These are phyloP conservation scores for Hirschfeldia incana DNA, from an alignment of 345 rosid species.

Conservation along the genomic window DNA sequence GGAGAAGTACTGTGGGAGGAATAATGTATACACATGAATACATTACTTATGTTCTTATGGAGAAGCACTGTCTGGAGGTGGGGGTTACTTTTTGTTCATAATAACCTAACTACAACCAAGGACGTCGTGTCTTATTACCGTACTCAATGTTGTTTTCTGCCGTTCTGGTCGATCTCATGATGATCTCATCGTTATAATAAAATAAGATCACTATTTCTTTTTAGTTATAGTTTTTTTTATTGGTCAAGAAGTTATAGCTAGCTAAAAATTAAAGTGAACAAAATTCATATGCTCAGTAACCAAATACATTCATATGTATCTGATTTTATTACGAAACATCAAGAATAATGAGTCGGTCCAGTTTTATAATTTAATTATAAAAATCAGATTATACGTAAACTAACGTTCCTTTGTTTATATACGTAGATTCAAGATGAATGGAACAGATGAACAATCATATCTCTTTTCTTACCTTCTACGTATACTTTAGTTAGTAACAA, in stretches of 20 bases:
- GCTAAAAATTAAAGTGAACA: background rate
- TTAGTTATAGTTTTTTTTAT: background rate
- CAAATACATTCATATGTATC: background rate
- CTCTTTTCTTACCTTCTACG: conserved; percentile 12
- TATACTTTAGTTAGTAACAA: conserved; percentile 20
- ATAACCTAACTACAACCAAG: background rate
- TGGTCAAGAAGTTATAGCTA: background rate
- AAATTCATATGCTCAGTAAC: background rate
- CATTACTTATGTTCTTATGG: background rate
- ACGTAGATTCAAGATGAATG: conserved; percentile 10
- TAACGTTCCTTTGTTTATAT: background rate
- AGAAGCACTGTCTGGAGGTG: background rate
- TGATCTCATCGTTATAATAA: background rate
- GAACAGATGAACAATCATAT: conserved; percentile 27
- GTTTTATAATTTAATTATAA: background rate
- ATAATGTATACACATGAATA: background rate
- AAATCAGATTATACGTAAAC: background rate
- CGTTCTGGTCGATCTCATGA: background rate
- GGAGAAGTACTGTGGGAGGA: background rate
- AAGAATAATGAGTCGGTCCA: background rate
- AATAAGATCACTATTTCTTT: background rate
- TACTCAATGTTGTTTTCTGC: background rate
- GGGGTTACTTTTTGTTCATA: no score
- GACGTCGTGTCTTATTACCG: background rate
- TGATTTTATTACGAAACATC: conserved; percentile 7